Conservation (phyloP, 257 asterid genomes). For the Nicotiana undulata region DNA sequence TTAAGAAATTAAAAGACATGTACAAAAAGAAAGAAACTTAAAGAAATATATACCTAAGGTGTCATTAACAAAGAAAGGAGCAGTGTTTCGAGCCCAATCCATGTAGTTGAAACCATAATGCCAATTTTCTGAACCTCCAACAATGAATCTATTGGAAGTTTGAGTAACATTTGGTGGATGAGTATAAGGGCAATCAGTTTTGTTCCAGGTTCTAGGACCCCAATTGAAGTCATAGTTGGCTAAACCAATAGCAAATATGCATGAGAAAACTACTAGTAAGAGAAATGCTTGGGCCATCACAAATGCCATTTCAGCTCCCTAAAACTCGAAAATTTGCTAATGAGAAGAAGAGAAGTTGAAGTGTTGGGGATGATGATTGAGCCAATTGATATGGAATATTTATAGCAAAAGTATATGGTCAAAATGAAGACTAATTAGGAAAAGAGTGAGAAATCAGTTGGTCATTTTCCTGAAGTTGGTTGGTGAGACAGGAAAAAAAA, state of each 20-base stretch:
- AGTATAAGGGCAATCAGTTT: slow-evolving; percentile 26
- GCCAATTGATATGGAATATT: not conserved
- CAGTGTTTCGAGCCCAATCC: slow-evolving; percentile 53
- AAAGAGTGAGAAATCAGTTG: too few species aligned
- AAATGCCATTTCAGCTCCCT: slow-evolving; percentile 17
- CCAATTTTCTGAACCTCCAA: slow-evolving; percentile 65
- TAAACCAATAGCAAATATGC: slow-evolving; percentile 23
- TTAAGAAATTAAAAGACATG: not conserved
- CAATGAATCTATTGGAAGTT: slow-evolving; percentile 24
- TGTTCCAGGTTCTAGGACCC: slow-evolving; percentile 14
- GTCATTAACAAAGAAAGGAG: slow-evolving; percentile 58
- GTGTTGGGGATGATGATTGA: not conserved
- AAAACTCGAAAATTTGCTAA: not conserved
- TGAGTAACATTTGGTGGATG: slow-evolving; percentile 24
- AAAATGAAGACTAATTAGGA: not conserved
- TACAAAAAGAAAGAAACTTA: not conserved
- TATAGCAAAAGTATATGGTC: slow-evolving; percentile 4
- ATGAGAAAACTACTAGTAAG: slow-evolving; percentile 9
- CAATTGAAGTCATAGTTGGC: slow-evolving; percentile 31
- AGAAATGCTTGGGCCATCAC: slow-evolving; percentile 4
- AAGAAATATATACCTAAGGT: slow-evolving; percentile 31
- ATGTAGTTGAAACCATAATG: slow-evolving; percentile 59
- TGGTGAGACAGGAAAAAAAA: not conserved
- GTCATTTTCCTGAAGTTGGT: not conserved
- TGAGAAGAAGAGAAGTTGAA: not conserved